Percentiles rank a stretch among this genome's conserved stretches.
Conservation (phyloP, 192 early-diverging fungal genomes). For the Gigaspora rosea region DNA sequence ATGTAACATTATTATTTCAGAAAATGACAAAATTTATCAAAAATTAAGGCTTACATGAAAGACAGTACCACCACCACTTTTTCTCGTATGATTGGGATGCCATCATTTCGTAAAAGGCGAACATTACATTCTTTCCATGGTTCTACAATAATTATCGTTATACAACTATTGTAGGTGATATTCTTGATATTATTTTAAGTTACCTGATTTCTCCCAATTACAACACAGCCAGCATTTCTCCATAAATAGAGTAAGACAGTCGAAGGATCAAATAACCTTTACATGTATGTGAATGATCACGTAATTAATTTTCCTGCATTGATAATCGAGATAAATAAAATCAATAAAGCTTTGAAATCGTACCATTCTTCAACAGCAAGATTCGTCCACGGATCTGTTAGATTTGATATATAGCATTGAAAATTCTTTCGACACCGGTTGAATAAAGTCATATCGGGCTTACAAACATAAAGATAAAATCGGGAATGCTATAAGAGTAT, state of each 20-base stretch:
- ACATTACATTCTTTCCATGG: slow-evolving; percentile 94
- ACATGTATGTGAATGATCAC: neutral
- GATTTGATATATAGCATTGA: slow-evolving; percentile 64
- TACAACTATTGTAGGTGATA: neutral
- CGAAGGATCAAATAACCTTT: slow-evolving; percentile 74
- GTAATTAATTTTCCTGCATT: neutral
- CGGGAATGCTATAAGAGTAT: too few species aligned
- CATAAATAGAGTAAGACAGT: slow-evolving; percentile 81
- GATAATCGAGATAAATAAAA: neutral
- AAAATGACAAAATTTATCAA: neutral
- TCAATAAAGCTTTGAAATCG: neutral
- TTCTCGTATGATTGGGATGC: slow-evolving; percentile 85
- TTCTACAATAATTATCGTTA: slow-evolving; percentile 56
- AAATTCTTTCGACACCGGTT: slow-evolving; percentile 31
- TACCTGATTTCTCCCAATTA: slow-evolving; percentile 94
- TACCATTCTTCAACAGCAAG: slow-evolving; percentile 87
- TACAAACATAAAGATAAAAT: too few species aligned
- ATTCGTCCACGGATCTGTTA: slow-evolving; percentile 77
- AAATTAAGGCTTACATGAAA: slow-evolving; percentile 67
- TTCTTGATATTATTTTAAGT: neutral
- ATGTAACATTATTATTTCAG: neutral
- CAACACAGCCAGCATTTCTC: slow-evolving; percentile 84
- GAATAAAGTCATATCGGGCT: neutral
- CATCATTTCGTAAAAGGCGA: slow-evolving; percentile 59
- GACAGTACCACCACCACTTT: slow-evolving; percentile 92